Conservation (phyloP, 2,329 filamentous ascomycete species). For the Aspergillus sp. region DNA sequence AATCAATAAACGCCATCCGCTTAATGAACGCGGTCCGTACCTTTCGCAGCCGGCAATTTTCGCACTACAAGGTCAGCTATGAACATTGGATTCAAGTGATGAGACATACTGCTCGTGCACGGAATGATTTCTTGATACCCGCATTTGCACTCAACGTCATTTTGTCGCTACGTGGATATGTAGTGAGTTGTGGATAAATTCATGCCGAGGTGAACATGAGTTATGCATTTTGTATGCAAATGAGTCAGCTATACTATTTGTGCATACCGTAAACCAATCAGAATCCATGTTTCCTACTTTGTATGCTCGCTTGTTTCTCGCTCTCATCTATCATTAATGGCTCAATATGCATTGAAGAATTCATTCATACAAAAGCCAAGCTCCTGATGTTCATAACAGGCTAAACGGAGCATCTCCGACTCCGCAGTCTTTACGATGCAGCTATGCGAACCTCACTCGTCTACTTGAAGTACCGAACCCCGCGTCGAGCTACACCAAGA, state of each 20-base stretch:
- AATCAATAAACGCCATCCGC: not conserved
- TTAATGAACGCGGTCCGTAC: constrained; percentile 4
- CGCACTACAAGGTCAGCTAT: constrained; percentile 11
- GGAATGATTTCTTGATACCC: constrained; percentile 14
- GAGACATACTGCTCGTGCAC: constrained; percentile 17
- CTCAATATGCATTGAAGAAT: too few species aligned
- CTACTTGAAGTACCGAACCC: not conserved
- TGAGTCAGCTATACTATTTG: not conserved
- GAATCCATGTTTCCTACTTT: too few species aligned
- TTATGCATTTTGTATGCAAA: not conserved
- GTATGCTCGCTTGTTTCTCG: too few species aligned
- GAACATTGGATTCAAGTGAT: not conserved
- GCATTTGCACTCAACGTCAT: constrained; percentile 5
- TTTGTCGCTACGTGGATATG: not conserved
- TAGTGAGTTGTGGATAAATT: too few species aligned
- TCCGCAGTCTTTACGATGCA: not conserved
- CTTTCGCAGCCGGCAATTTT: constrained; percentile 23
- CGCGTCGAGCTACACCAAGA: not conserved
- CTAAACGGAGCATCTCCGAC: not conserved
- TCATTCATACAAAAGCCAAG: too few species aligned
- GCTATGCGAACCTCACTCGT: not conserved
- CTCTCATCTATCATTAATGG: too few species aligned
- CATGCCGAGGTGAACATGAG: not conserved
- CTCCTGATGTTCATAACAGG: too few species aligned
- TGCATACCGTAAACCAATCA: too few species aligned